Evolutionary conservation across 2,329 filamentous ascomycete species (phyloP), one percentile per base, ranked within the genome.

Genomic region (Xylaria sp.): DNA sequence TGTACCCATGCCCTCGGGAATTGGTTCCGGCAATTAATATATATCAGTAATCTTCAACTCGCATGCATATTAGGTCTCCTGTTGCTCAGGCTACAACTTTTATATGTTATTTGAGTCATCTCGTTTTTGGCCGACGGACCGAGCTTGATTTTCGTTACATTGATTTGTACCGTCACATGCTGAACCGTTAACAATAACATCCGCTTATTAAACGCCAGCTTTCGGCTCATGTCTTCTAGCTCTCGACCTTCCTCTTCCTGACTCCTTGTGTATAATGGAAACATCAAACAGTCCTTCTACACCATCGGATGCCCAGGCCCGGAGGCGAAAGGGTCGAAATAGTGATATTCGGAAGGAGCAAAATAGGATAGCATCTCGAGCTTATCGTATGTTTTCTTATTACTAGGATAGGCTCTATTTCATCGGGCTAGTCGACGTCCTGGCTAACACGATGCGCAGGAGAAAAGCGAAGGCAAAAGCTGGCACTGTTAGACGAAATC

Each of bases 401-500:
- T 36, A 13, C n/a, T 13, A 25, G 59, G 32, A 28, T 45, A 32
- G 28, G 9, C 34, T 18, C 25, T 48, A 36, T 12, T 30, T 50
- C 48, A 41, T 36, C 48, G 41, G 6, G 55, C 53, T 43, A 43
- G 46, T 45, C n/a, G 30, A 59, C 30, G 53, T 32, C 46, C 46
- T 61, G 60, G 66, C 72, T 76, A 64, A 75, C 65, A 50, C 56
- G 57, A 23, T 57, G 15, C 25, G 20, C 45, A 83, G 81, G 81
- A 45, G 80, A 82, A 70, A 82, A 82, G 70, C 77, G 81, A 48
- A 83, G 81, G 70, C 80, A 83, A 71, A 83, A 80, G 70, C 74
- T 83, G 41, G 81, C 79, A 10, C 72, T 83, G 1, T 71, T 83
- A 28, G 76, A 81, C 57, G 77, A 81, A 43, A 72, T 83, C 23